Evolutionary conservation across 2,329 filamentous ascomycete genomes (phyloP).

Genomic region (Aureobasidium vineae): DNA sequence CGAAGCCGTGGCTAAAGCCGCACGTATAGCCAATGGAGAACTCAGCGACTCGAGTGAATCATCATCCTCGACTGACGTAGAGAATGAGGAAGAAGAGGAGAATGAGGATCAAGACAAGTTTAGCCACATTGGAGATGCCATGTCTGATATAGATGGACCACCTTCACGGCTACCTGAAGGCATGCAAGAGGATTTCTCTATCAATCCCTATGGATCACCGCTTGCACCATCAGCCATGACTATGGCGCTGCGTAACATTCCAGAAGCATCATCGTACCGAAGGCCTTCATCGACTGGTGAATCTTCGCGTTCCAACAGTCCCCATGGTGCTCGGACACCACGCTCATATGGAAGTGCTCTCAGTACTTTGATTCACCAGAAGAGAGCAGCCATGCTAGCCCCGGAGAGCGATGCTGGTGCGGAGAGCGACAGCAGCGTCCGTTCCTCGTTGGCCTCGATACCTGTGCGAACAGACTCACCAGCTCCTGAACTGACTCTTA

Average conservation of each 20-base stretch:
- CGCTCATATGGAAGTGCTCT: slow-evolving; percentile 66
- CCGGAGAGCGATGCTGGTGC: slow-evolving; percentile 81
- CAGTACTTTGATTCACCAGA: slow-evolving; percentile 64
- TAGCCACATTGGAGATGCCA: slow-evolving; percentile 7
- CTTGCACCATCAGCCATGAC: slow-evolving; percentile 58
- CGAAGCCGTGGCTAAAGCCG: slow-evolving; percentile 84
- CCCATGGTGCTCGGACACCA: slow-evolving; percentile 85
- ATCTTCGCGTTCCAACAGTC: slow-evolving; percentile 85
- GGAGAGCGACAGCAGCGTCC: slow-evolving; percentile 82
- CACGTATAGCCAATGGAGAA: slow-evolving; percentile 79
- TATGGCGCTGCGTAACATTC: slow-evolving; percentile 55
- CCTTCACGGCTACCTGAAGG: slow-evolving; percentile 11
- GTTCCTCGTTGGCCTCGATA: slow-evolving; percentile 73
- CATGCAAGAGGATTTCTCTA: slow-evolving; percentile 23
- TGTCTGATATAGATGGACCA: slow-evolving; percentile 16
- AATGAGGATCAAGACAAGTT: slow-evolving; percentile 50
- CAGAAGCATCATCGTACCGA: slow-evolving; percentile 45
- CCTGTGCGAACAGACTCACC: slow-evolving; percentile 81
- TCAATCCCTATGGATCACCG: slow-evolving; percentile 26
- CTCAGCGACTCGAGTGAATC: slow-evolving; percentile 68
- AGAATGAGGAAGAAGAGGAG: slow-evolving; percentile 38
- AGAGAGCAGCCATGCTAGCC: slow-evolving; percentile 64
- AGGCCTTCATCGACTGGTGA: slow-evolving; percentile 63
- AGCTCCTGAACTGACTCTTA: slow-evolving; percentile 76
- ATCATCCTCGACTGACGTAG: slow-evolving; percentile 30